These are phyloP conservation scores for Cryptococcus floricola DNA, from an alignment of 1,284 basidiomycete species.

Conservation along the genomic window DNA sequence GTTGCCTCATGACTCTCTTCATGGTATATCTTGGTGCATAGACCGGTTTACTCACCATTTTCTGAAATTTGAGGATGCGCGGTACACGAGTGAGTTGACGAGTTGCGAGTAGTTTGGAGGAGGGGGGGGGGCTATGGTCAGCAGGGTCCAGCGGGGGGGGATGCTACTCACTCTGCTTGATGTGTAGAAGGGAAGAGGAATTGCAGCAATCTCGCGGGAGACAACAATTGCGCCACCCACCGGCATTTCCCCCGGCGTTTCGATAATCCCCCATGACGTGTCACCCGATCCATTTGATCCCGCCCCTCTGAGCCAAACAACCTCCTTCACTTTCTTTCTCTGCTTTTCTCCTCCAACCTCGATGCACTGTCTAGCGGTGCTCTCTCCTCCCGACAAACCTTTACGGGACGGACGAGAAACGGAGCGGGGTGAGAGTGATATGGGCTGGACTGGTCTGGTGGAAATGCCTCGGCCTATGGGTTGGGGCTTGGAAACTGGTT, in stretches of 20 bases:
- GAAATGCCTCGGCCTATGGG: neutral
- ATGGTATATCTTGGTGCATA: neutral
- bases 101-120: neutral
- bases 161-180: constrained; percentile 17
- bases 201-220: too few species aligned
- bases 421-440: constrained; percentile 31
- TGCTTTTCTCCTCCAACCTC: constrained; percentile 17
- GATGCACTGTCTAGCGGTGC: constrained; percentile 26
- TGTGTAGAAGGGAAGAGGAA: constrained; percentile 8
- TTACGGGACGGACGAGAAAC: constrained; percentile 30
- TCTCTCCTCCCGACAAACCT: constrained; percentile 13
- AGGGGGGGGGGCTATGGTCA: neutral
- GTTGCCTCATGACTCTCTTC: neutral
- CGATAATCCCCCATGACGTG: too few species aligned
- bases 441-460: neutral
- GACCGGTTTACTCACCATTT: constrained; percentile 16
- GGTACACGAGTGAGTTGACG: neutral
- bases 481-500: neutral
- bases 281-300: too few species aligned
- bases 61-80: neutral
- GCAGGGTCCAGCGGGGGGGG: neutral
- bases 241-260: too few species aligned
- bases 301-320: too few species aligned
- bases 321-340: neutral
- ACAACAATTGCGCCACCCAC: too few species aligned